Evolutionary conservation across 208 protist genomes (phyloP).

Genomic region (Acanthamoeba culbertsoni): DNA sequence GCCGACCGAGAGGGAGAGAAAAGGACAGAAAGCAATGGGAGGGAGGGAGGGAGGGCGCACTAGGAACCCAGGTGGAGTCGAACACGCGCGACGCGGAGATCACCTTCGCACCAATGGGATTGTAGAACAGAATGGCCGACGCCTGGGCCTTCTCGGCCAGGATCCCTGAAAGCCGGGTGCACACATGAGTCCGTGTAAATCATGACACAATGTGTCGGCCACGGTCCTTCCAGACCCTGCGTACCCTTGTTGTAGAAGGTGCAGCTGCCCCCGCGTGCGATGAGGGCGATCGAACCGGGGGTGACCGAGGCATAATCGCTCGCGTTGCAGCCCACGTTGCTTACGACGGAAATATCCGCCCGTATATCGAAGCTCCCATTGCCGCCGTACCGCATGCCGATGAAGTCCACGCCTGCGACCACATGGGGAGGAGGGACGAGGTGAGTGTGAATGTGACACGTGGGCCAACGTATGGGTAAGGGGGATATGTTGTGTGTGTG

Average conservation of each 20-base stretch:
- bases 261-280: slow-evolving; percentile 1
- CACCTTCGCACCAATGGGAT: background rate
- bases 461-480: background rate
- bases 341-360: background rate
- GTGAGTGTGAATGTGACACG: too few relatives aligned
- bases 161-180: background rate
- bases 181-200: background rate
- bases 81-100: background rate
- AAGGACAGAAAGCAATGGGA: background rate
- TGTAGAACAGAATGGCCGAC: background rate
- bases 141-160: background rate
- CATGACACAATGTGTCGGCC: background rate
- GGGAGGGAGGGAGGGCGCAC: background rate
- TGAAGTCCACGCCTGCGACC: background rate
- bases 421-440: background rate
- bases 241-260: background rate
- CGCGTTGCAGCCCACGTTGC: background rate
- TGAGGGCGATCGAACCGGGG: background rate
- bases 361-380: background rate
- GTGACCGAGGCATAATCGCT: background rate
- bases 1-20: background rate
- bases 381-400: background rate
- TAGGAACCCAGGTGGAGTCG: background rate
- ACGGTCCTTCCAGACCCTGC: background rate
- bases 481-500: too few relatives aligned